These are phyloP conservation scores for Nepenthes mirabilis DNA, from an alignment of 148 eudicot species.

Conservation along the genomic window DNA sequence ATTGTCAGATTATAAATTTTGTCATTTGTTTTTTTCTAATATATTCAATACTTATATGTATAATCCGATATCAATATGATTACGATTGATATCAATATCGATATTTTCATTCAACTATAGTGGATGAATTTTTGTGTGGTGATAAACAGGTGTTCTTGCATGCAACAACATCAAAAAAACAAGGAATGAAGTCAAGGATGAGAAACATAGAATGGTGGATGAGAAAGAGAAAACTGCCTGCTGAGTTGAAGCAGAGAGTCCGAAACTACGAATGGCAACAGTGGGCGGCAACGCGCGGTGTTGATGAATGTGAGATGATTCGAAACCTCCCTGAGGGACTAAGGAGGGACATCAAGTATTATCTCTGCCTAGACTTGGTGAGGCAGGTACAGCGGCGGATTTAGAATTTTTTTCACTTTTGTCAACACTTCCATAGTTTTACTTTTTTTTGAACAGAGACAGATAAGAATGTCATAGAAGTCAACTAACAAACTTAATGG, in stretches of 20 bases:
- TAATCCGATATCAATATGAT: too few relatives aligned
- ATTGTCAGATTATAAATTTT: too few relatives aligned
- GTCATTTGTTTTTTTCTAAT: too few relatives aligned
- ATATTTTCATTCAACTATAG: too few relatives aligned
- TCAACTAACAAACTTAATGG: too few relatives aligned
- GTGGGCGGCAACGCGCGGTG: slow-evolving; percentile 24
- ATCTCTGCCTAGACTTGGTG: slow-evolving; percentile 31
- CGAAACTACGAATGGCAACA: slow-evolving; percentile 19
- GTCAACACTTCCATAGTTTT: too few relatives aligned
- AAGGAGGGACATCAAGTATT: slow-evolving; percentile 29
- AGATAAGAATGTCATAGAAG: too few relatives aligned
- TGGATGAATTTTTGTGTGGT: too few relatives aligned
- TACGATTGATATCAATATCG: too few relatives aligned
- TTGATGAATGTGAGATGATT: slow-evolving; percentile 30
- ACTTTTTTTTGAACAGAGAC: too few relatives aligned
- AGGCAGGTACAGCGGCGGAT: slow-evolving; percentile 13
- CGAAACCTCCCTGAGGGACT: slow-evolving; percentile 30
- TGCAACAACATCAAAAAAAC: slow-evolving; percentile 17
- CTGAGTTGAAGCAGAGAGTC: slow-evolving; percentile 22
- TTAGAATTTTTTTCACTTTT: too few relatives aligned
- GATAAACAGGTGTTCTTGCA: slow-evolving; percentile 21
- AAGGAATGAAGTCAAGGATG: slow-evolving; percentile 19
- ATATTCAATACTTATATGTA: too few relatives aligned
- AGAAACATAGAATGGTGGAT: slow-evolving; percentile 39
- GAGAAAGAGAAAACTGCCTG: slow-evolving; percentile 26